These are phyloP conservation scores for Fusarium temperatum DNA, from an alignment of 2,329 filamentous ascomycete species.

Conservation along the genomic window DNA sequence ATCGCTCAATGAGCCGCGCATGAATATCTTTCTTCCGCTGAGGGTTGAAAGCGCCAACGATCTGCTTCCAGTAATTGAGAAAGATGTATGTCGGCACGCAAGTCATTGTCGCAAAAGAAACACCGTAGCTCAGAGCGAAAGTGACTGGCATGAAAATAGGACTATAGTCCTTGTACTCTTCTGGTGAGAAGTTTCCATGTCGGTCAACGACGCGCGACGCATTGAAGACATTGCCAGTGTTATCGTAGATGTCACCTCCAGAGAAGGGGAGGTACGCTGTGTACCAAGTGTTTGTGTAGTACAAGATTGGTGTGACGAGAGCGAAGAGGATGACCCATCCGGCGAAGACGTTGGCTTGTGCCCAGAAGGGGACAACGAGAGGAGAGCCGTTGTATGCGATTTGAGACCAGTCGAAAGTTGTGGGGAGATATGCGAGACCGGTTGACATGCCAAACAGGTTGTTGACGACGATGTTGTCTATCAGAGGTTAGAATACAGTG, in stretches of 20 bases:
- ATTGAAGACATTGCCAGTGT: neutral
- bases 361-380: neutral
- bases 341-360: neutral
- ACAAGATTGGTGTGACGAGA: neutral
- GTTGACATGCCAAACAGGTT: slow-evolving; percentile 1
- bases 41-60: neutral
- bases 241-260: neutral
- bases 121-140: neutral
- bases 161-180: neutral
- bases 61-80: neutral
- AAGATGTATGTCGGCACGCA: neutral
- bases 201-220: neutral
- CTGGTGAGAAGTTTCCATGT: neutral
- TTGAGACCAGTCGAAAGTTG: neutral
- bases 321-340: neutral
- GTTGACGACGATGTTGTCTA: neutral
- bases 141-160: neutral
- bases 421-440: neutral
- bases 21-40: neutral
- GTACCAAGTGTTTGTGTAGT: slow-evolving; percentile 5
- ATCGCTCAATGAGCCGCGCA: neutral
- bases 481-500: accelerated
- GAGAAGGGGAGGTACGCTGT: neutral
- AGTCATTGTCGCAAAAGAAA: neutral
- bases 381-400: slow-evolving; percentile 5